Conservation (phyloP, 306 rosid species). For the Glycine tomentella region DNA sequence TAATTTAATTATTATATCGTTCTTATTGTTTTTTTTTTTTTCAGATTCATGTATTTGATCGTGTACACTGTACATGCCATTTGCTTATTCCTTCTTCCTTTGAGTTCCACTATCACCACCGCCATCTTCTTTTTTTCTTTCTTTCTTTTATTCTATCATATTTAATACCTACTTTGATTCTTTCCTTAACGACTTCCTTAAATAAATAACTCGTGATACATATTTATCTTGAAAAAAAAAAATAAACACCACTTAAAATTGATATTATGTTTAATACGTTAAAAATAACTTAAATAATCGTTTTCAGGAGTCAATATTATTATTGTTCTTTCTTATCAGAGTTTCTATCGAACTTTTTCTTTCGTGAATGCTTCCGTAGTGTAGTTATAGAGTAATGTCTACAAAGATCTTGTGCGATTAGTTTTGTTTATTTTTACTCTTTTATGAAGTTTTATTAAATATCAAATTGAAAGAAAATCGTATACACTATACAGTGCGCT, state of each 20-base stretch:
- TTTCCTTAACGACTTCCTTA: constrained; percentile 16
- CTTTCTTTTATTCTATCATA: constrained; percentile 22
- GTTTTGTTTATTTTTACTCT: too few species aligned
- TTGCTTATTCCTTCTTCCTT: constrained; percentile 42
- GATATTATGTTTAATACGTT: neutral
- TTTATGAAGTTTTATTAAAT: too few species aligned
- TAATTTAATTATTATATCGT: constrained; percentile 18
- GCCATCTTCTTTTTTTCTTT: neutral
- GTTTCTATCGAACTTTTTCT: too few species aligned
- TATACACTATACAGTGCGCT: too few species aligned
- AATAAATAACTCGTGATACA: neutral
- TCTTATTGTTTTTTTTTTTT: constrained; percentile 24
- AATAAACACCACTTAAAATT: neutral
- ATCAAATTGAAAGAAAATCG: too few species aligned
- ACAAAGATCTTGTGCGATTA: too few species aligned
- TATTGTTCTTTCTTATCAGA: constrained; percentile 4
- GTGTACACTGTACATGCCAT: constrained; percentile 67
- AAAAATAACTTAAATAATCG: neutral
- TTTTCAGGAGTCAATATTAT: neutral
- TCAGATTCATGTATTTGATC: constrained; percentile 66
- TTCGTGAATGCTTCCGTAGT: too few species aligned
- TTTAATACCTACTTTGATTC: constrained; percentile 50
- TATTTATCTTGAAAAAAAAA: neutral
- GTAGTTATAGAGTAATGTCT: too few species aligned
- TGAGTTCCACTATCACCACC: constrained; percentile 42